Base-by-base conservation (phyloP, 225 moss, liverwort and hornwort genomes). In the Marchantia polymorpha region DNA sequence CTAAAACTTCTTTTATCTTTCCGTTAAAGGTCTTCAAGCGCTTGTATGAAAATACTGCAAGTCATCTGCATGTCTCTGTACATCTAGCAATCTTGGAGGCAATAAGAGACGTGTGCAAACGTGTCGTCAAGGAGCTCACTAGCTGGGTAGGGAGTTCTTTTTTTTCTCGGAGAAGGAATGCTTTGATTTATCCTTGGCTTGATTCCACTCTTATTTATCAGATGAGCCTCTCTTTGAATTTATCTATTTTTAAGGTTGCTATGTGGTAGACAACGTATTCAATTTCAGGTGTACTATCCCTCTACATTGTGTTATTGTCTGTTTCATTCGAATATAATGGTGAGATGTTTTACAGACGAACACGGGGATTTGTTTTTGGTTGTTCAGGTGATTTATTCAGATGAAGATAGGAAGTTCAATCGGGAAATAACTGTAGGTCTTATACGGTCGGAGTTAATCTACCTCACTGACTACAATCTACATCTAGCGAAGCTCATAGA, bases 401-500 rank as follows among this genome's bases (percentile, higher is more conserved):
- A 94, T 82, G 94, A 92, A 29, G 92, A 92, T 78, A 89, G 94
- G 23, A 96, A 96, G 74, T 91, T 92, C 85, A 96, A 96, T 50
- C 88, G 88, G 49, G 91, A 92, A 75, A 92, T 96, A 81, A 90
- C 90, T 76, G 94, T 92, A 64, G 96, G 94, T 39, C 91, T 96
- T 50, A 96, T 96, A 66, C 87, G 89, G 76, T 91, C 94, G 54
- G 94, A 96, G 87, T 87, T 96, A 52, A 92, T 96, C 66, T 91
- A 92, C 83, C 84, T 96, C 74, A 90, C 91, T 14, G 92, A 92
- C 80, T 96, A 96, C 79, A 91, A 91, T 70, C 64, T 91, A 52
- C 92, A 94, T 87, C 84, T 96, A 69, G 87, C 96, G 76, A 96
- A 96, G 88, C 91, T 92, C 73, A 96, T 96, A 27, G 96, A 96